Evolutionary conservation across 2,329 filamentous ascomycete species (phyloP), one percentile per base, ranked within the genome.

Genomic region (Trichoderma citrinoviride): DNA sequence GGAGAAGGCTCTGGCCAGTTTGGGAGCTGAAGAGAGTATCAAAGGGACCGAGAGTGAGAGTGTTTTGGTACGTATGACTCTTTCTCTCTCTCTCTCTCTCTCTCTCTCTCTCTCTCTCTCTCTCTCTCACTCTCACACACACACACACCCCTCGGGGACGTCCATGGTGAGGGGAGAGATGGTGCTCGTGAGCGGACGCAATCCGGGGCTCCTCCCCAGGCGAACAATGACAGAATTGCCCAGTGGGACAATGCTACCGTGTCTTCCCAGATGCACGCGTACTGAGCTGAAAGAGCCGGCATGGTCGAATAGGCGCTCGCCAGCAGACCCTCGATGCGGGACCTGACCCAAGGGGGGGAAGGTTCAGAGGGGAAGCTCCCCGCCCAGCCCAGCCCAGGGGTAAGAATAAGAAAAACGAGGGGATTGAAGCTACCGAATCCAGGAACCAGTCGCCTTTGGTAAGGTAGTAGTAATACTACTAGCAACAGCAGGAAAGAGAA

Each of bases 381-480:
- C 7, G 10, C 3, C 33, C 46, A 44, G 58, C 17, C 23, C 21
- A 7, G 23, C 10, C 55, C 46, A 44, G 58, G 37, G 47, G 47
- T 27, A 25, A 43, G 37, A 41, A 40, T 41, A 47, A 37, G 10
- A 12, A 37, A 37, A 37, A 2, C 33, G 33, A 37, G 10, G 33
- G 33, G 14, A 14, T 3, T 14, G 33, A 37, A 37, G 47, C 58
- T 53, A 44, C n/a, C n/a, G n/a, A n/a, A 53, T 46, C 17, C 58
- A 61, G 58, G 58, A 37, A 61, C 58, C 47, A 54, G 25, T 29
- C 25, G 40, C 46, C 25, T 54, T 54, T 61, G 23, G 40, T 53
- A 53, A 46, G 40, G 49, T 61, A 53, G 19, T 19, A 43, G 5
- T 29, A 10, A 37, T 37, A 37, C 33, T 37, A 37, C 33, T 37